A percentile compares a stretch with the other conserved stretches of the same genome.
phyloP scores from a whole-genome alignment of 805 yeast species.

The Candida awuae region DNA sequence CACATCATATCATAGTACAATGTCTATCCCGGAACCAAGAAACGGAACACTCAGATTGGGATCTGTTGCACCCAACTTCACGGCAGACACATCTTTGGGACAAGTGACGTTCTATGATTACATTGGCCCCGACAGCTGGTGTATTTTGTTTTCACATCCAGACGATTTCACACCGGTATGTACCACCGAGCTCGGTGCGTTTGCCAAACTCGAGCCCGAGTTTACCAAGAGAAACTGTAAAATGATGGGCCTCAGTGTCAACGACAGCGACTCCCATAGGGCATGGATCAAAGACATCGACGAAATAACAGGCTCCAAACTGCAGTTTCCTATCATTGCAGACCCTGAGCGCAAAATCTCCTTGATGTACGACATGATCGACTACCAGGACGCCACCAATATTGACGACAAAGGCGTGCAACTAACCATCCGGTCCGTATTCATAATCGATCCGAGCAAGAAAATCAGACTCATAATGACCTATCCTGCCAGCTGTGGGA shows the following conservation, averaged over 20 bases:
- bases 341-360: constrained; percentile 58
- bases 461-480: constrained; percentile 54
- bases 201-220: constrained; percentile 63
- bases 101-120: constrained; percentile 55
- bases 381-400: constrained; percentile 60
- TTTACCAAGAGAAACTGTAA: constrained; percentile 57
- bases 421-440: constrained; percentile 63
- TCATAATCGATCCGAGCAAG: constrained; percentile 61
- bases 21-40: constrained; percentile 36
- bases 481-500: constrained; percentile 68
- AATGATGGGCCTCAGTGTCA: constrained; percentile 62
- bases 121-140: constrained; percentile 51
- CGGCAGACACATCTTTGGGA: constrained; percentile 56
- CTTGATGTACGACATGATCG: constrained; percentile 59
- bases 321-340: constrained; percentile 62
- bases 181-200: constrained; percentile 72
- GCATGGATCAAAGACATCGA: constrained; percentile 69
- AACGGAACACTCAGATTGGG: constrained; percentile 42
- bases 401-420: constrained; percentile 57
- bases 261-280: constrained; percentile 51
- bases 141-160: constrained; percentile 65
- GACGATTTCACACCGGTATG: constrained; percentile 77
- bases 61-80: constrained; percentile 62
- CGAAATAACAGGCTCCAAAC: constrained; percentile 51
- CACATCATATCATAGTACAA: constrained; percentile 8